Base-by-base conservation (phyloP, 78 protist genomes). In the Reticulomyxa filosa region DNA sequence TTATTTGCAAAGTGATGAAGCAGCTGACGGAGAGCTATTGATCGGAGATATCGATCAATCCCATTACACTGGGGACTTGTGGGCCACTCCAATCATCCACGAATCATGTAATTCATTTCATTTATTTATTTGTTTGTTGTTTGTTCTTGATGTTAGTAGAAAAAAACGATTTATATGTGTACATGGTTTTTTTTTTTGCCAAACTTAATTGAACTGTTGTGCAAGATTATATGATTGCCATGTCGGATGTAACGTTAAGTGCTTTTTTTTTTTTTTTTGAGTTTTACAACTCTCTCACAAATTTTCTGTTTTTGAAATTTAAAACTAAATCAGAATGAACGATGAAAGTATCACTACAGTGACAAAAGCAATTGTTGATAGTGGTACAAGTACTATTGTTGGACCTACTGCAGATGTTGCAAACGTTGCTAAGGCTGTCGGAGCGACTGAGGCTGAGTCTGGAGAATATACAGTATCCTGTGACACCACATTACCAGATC, bases 311-410 rank as follows among this genome's bases (percentile, higher is more conserved):
- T n/a, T n/a, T n/a, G n/a, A n/a, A n/a, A n/a, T n/a, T n/a, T n/a
- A n/a, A n/a, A n/a, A n/a, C n/a, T n/a, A n/a, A n/a, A n/a, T n/a
- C n/a, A n/a, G n/a, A n/a, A n/a, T n/a, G n/a, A n/a, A n/a, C n/a
- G n/a, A n/a, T n/a, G n/a, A n/a, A n/a, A n/a, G n/a, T n/a, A n/a
- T n/a, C n/a, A n/a, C n/a, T n/a, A n/a, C n/a, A n/a, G n/a, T n/a
- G n/a, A n/a, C n/a, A n/a, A n/a, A n/a, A n/a, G 93, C 91, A 68
- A 84, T 88, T 42, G 81, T 77, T 38, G 97, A 91, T 73, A 79
- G 92, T 10, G 97, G 97, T 39, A 91, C 97, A 30, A 80, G 89
- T 17, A 80, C 88, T 34, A 34, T 91, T 32, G 92, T 84, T 17
- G 90, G 88, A 63, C 97, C 97, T 64, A 20, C 62, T 3, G 80